Evolutionary conservation across 768 basidiomycete genomes (phyloP), one percentile per base, ranked within the genome.

Genomic region (Arthromyces matolae): DNA sequence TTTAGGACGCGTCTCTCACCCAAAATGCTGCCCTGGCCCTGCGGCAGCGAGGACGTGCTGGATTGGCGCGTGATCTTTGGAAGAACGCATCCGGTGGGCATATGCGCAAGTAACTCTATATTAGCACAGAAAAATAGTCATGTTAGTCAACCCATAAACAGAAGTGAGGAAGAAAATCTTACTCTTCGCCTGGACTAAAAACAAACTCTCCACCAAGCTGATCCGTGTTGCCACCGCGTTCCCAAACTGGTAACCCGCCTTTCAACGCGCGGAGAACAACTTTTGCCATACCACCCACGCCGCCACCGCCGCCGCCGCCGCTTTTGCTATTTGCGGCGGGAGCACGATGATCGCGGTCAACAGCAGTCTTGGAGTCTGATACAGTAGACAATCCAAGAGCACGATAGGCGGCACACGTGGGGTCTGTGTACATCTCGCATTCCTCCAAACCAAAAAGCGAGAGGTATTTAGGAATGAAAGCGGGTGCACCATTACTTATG

Each of bases 171-270:
- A 45, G n/a, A 24, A 24, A n/a, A 5, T 59, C 72, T 49, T 40
- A 76, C 73, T n/a, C n/a, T n/a, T n/a, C n/a, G n/a, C 73, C 73
- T 41, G 68, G 72, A 18, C 71, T 76, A 51, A 72, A 65, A 8
- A 75, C 77, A 60, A 95, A 94, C 69, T 97, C 94, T 19, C 93
- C 94, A 8, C 93, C 93, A 16, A 95, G 72, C 65, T 94, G 90
- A 33, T 75, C 66, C 34, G 83, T 64, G 57, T 92, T 83, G 0
- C 91, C 91, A 3, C 84, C 86, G 50, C 79, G 80, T 68, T 84
- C 84, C 81, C 86, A 88, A 12, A 90, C 71, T 0, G 89, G 89
- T 84, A 94, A 86, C 20, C 83, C 80, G 22, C 81, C 79, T 48
- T 79, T 79, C 40, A 92, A 60, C 2, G 86, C 84, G 51, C 84